Evolutionary conservation across 2,329 filamentous ascomycete species (phyloP).

Genomic region (Metarhizium anisopliae): DNA sequence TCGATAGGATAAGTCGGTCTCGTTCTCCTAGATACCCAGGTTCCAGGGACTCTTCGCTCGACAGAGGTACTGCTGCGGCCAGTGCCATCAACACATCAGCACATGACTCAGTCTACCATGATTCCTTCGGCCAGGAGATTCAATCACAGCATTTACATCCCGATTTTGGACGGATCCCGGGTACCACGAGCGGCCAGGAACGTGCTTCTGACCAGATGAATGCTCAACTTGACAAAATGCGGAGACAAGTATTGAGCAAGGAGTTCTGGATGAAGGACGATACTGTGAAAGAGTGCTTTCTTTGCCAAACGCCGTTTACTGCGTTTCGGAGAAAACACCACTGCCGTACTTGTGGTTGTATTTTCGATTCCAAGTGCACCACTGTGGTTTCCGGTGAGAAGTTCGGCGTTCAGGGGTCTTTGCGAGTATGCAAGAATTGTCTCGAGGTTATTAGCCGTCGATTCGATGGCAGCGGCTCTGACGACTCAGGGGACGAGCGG

Average conservation of each 20-base stretch:
- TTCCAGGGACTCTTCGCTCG: slow-evolving; percentile 51
- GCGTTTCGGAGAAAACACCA: slow-evolving; percentile 96
- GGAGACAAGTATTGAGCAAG: slow-evolving; percentile 80
- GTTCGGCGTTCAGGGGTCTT: slow-evolving; percentile 76
- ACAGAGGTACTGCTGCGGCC: slow-evolving; percentile 46
- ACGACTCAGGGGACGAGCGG: slow-evolving; percentile 75
- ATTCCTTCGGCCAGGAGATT: slow-evolving; percentile 42
- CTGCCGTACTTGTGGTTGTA: slow-evolving; percentile 92
- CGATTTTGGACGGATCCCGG: slow-evolving; percentile 42
- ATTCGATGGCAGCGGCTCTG: slow-evolving; percentile 77
- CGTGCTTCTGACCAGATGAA: slow-evolving; percentile 50
- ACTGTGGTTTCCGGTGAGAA: slow-evolving; percentile 78
- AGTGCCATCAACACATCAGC: slow-evolving; percentile 50
- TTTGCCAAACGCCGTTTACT: slow-evolving; percentile 82
- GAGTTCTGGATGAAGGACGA: slow-evolving; percentile 99
- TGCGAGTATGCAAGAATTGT: slow-evolving; percentile 89
- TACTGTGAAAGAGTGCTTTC: slow-evolving; percentile 94
- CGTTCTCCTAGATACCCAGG: slow-evolving; percentile 31
- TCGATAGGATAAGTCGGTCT: slow-evolving; percentile 44
- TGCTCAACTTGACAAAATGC: slow-evolving; percentile 60
- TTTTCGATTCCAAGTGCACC: slow-evolving; percentile 95
- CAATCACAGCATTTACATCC: slow-evolving; percentile 35
- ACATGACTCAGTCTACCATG: slow-evolving; percentile 48
- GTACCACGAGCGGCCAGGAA: slow-evolving; percentile 44
- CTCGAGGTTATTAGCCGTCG: slow-evolving; percentile 84